Evolutionary conservation across 1,284 basidiomycete species (phyloP).

Genomic region (Pascua sp.): DNA sequence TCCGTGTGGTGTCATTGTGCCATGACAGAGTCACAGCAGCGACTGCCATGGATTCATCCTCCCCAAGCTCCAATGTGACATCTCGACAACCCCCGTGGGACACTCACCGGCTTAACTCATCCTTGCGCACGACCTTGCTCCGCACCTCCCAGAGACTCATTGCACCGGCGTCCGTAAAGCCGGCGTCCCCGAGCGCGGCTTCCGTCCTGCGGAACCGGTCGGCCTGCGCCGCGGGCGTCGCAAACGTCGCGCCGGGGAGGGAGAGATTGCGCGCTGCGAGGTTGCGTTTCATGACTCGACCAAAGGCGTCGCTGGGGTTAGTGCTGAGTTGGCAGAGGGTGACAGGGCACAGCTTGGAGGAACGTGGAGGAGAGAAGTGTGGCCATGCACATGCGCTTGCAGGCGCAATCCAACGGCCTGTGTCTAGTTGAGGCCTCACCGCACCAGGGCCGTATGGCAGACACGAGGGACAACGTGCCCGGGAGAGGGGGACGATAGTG

Average conservation of each 20-base stretch:
- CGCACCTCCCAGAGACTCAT: slow-evolving; percentile 68
- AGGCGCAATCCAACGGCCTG: not conserved
- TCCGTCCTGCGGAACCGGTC: slow-evolving; percentile 56
- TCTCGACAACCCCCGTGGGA: not conserved
- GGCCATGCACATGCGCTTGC: too few species aligned
- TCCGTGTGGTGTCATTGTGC: too few species aligned
- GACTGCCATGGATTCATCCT: too few species aligned
- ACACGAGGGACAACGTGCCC: too few species aligned
- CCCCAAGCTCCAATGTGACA: too few species aligned
- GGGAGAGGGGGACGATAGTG: too few species aligned
- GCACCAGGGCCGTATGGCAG: too few species aligned
- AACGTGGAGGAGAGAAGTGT: too few species aligned
- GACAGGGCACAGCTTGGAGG: too few species aligned
- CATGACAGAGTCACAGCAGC: too few species aligned
- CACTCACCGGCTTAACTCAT: slow-evolving; percentile 64
- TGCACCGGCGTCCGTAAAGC: slow-evolving; percentile 59
- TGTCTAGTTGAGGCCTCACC: too few species aligned
- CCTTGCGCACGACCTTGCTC: slow-evolving; percentile 53
- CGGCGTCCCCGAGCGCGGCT: slow-evolving; percentile 20
- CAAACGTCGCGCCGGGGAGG: slow-evolving; percentile 70
- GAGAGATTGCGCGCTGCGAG: slow-evolving; percentile 70
- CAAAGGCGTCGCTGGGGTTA: slow-evolving; percentile 64
- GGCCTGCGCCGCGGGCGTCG: slow-evolving; percentile 59
- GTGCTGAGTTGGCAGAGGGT: not conserved
- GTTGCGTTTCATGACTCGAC: slow-evolving; percentile 80